phyloP scores from a whole-genome alignment of 1,284 basidiomycete genomes.

The Filobasidium uniguttulatum region DNA sequence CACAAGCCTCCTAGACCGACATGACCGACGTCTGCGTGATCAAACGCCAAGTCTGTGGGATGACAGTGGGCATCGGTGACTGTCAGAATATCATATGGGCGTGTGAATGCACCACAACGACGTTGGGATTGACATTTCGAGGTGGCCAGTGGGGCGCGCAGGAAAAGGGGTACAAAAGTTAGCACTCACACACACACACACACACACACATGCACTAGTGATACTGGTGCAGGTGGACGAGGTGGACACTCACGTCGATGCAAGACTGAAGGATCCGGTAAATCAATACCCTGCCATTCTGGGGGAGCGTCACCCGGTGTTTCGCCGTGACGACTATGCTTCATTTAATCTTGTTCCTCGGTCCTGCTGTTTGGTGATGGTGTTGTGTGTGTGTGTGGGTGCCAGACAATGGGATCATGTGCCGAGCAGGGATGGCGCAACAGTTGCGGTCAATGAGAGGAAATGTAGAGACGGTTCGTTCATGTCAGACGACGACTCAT shows the following conservation, averaged over 20 bases:
- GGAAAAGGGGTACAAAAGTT: background rate
- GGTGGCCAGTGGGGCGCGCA: background rate
- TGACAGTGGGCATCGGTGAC: conserved; percentile 39
- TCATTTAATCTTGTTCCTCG: too few species aligned
- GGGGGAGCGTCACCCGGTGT: conserved; percentile 17
- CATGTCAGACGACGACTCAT: too few species aligned
- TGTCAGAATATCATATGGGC: conserved; percentile 1
- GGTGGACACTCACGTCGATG: conserved; percentile 18
- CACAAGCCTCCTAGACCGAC: conserved; percentile 28
- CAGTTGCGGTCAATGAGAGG: too few species aligned
- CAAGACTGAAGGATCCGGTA: conserved; percentile 23
- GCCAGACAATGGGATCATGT: too few species aligned
- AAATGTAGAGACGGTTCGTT: too few species aligned
- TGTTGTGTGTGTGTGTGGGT: too few species aligned
- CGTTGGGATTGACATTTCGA: background rate
- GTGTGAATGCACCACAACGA: background rate
- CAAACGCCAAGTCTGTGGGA: conserved; percentile 29
- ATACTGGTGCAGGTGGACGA: background rate
- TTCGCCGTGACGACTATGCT: too few species aligned
- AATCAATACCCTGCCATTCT: conserved; percentile 23
- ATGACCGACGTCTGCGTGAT: conserved; percentile 16
- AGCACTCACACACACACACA: background rate
- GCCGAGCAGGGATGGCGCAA: too few species aligned
- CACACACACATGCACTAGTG: background rate
- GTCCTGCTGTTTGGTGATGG: too few species aligned